These are phyloP conservation scores for Pythium grandisporangium DNA, from an alignment of 352 stramenopile species.

Conservation along the genomic window DNA sequence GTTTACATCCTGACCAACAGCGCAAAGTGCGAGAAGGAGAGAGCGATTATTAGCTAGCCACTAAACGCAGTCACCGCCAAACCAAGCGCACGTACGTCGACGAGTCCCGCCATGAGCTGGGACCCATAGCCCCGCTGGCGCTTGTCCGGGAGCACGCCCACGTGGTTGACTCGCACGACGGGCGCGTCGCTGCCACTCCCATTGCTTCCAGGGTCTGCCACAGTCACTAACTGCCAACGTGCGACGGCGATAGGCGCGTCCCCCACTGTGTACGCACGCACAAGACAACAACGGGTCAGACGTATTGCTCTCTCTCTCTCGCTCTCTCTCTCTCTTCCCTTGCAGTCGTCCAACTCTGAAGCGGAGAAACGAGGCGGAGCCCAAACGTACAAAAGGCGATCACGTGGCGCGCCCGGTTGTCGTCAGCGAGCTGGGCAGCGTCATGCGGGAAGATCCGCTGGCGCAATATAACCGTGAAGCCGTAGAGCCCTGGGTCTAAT, in stretches of 20 bases:
- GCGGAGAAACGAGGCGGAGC: neutral
- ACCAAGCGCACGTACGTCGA: too few relatives aligned
- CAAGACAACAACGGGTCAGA: slow-evolving; percentile 5
- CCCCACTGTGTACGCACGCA: slow-evolving; percentile 57
- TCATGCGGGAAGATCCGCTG: slow-evolving; percentile 27
- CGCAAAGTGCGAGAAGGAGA: slow-evolving; percentile 1
- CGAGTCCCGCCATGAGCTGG: slow-evolving; percentile 30
- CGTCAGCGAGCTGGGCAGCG: slow-evolving; percentile 18
- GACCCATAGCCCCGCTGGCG: slow-evolving; percentile 38
- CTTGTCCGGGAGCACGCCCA: slow-evolving; percentile 48
- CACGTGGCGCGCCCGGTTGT: slow-evolving; percentile 35
- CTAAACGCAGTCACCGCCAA: too few relatives aligned
- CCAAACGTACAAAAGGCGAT: slow-evolving; percentile 46
- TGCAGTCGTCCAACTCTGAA: too few relatives aligned
- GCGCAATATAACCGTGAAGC: slow-evolving; percentile 43
- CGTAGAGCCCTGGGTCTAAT: slow-evolving; percentile 28
- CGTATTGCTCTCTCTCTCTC: neutral
- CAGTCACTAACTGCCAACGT: too few relatives aligned
- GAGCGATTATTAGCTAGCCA: neutral
- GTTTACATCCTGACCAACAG: slow-evolving; percentile 35
- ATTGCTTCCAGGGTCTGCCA: too few relatives aligned
- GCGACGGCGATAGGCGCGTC: slow-evolving; percentile 55
- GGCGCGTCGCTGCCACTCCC: slow-evolving; percentile 25
- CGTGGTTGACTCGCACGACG: slow-evolving; percentile 43
- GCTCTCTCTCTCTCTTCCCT: too few relatives aligned